phyloP scores from a whole-genome alignment of 495 filamentous ascomycete species.

The Neurospora pannonica region DNA sequence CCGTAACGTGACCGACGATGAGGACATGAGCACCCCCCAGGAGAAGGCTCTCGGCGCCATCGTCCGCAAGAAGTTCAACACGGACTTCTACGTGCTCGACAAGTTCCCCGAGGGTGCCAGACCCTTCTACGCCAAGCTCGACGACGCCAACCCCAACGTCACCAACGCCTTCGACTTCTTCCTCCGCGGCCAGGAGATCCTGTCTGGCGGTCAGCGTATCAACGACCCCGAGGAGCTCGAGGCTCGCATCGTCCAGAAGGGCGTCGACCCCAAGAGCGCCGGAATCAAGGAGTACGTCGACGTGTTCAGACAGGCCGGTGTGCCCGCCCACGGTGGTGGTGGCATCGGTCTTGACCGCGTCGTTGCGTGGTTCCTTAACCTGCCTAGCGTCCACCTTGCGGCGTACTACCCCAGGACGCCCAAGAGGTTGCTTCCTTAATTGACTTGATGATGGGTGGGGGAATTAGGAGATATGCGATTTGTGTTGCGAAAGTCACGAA shows the following conservation, averaged over 20 bases:
- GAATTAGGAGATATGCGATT: background rate
- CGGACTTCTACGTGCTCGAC: constrained; percentile 88
- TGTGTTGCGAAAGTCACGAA: background rate
- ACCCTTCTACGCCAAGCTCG: constrained; percentile 85
- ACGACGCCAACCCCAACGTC: constrained; percentile 54
- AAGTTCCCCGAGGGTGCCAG: constrained; percentile 79
- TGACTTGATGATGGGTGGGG: background rate
- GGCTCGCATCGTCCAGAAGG: constrained; percentile 59
- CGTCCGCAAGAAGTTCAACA: constrained; percentile 71
- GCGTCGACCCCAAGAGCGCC: constrained; percentile 58
- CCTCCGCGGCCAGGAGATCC: constrained; percentile 83
- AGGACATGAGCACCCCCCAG: constrained; percentile 74
- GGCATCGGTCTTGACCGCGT: constrained; percentile 83
- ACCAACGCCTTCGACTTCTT: constrained; percentile 90
- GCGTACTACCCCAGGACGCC: constrained; percentile 78
- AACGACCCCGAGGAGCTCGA: constrained; percentile 62
- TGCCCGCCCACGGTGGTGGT: constrained; percentile 73
- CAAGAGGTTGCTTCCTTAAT: constrained; percentile 64
- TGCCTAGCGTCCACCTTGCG: constrained; percentile 73
- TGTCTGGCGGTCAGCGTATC: constrained; percentile 81
- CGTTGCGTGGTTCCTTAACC: constrained; percentile 75
- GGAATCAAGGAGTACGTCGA: constrained; percentile 67
- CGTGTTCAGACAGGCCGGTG: constrained; percentile 66
- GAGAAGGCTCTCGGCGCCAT: constrained; percentile 87
- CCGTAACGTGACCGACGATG: constrained; percentile 58